These are phyloP conservation scores for Globisporangium parvum DNA, from an alignment of 352 stramenopile genomes.

Conservation along the genomic window DNA sequence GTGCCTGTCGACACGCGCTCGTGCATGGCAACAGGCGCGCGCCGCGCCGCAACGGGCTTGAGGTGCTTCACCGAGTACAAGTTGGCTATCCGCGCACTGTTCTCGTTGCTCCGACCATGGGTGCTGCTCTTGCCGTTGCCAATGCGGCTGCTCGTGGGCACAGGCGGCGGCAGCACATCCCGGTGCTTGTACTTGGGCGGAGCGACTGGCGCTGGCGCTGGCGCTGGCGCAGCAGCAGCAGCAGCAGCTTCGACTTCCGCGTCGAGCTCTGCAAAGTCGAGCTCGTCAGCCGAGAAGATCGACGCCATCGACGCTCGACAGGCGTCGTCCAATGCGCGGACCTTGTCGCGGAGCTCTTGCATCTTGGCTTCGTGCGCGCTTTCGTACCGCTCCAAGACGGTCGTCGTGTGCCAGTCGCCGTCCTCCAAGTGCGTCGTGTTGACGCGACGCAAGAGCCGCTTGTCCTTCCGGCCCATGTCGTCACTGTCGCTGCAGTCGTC, in stretches of 20 bases:
- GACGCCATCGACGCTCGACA: slow-evolving; percentile 53
- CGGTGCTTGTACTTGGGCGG: slow-evolving; percentile 14
- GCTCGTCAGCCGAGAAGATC: slow-evolving; percentile 40
- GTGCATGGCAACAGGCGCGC: slow-evolving; percentile 18
- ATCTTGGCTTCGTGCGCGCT: slow-evolving; percentile 40
- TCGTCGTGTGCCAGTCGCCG: slow-evolving; percentile 30
- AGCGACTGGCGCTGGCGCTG: not conserved
- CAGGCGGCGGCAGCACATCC: not conserved
- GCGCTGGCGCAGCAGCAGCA: not conserved
- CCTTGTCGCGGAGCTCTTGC: slow-evolving; percentile 30
- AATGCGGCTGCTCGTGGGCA: not conserved
- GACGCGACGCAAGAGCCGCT: slow-evolving; percentile 3
- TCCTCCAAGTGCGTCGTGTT: slow-evolving; percentile 14
- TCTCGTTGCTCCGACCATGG: slow-evolving; percentile 4
- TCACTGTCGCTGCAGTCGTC: not conserved
- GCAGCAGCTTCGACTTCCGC: not conserved
- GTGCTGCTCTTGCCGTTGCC: not conserved
- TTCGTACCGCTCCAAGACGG: slow-evolving; percentile 40
- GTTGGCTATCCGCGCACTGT: slow-evolving; percentile 14
- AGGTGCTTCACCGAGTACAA: slow-evolving; percentile 16
- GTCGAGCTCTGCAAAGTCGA: slow-evolving; percentile 35
- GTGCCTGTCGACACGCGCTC: slow-evolving; percentile 31
- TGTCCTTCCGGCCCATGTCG: not conserved
- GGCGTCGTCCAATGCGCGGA: slow-evolving; percentile 42
- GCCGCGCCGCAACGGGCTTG: slow-evolving; percentile 7